Percentiles rank a stretch among this genome's conserved stretches.
Conservation (phyloP, 1,139 yeast species). For the Candida buenavistaensis region DNA sequence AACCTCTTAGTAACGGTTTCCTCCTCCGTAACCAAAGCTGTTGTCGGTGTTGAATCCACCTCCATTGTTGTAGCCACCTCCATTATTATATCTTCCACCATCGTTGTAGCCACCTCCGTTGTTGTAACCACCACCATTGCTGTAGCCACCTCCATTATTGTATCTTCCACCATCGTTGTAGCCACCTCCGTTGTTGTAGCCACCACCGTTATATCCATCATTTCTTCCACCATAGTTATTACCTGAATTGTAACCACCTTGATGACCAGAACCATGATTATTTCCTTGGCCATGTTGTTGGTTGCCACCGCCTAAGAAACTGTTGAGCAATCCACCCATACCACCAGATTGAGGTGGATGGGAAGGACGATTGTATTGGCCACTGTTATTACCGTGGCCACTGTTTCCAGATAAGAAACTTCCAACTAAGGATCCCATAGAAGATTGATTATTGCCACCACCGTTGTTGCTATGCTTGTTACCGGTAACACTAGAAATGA, state of each 20-base stretch:
- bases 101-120: slow-evolving; percentile 2
- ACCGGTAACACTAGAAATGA: slow-evolving; percentile 9
- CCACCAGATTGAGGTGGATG: slow-evolving; percentile 5
- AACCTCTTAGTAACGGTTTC: neutral
- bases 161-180: slow-evolving; percentile 4
- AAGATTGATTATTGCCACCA: slow-evolving; percentile 8
- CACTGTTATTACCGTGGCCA: slow-evolving; percentile 7
- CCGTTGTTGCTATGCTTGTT: slow-evolving; percentile 1
- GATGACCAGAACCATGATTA: neutral
- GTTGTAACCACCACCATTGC: slow-evolving; percentile 1
- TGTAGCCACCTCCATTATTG: neutral
- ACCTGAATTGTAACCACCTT: neutral
- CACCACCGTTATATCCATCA: slow-evolving; percentile 2
- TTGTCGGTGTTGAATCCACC: slow-evolving; percentile 4
- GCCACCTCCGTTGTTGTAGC: slow-evolving; percentile 4
- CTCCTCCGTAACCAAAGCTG: slow-evolving; percentile 3
- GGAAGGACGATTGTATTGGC: slow-evolving; percentile 5
- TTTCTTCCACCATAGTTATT: slow-evolving; percentile 8
- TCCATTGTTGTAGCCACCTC: neutral
- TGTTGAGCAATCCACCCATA: slow-evolving; percentile 3
- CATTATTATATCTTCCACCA: slow-evolving; percentile 5
- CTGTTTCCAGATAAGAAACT: slow-evolving; percentile 11
- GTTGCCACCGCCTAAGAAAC: slow-evolving; percentile 4
- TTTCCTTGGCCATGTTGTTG: slow-evolving; percentile 7
- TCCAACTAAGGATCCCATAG: slow-evolving; percentile 10